Base-by-base conservation (phyloP, 805 yeast species). In the Wickerhamiella australiensis region DNA sequence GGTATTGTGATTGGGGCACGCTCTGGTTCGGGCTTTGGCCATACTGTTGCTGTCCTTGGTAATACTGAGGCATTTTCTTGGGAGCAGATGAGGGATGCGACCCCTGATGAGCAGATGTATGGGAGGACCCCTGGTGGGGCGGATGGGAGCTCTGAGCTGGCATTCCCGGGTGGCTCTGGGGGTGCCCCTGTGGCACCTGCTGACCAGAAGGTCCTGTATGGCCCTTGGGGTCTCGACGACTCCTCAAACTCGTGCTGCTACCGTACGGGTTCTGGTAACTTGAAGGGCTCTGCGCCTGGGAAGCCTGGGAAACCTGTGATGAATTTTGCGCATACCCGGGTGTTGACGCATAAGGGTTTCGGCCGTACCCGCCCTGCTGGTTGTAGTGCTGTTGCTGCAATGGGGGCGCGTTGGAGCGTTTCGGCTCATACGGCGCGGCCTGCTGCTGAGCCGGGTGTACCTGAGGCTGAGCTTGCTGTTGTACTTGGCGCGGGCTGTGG, bases 341-440 rank as follows among this genome's bases (percentile, higher is more conserved):
- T 22, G 46, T 6, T 11, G 46, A 25, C 5, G 38, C 40, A 29
- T 44, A 31, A 8, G 31, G 48, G 22, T 29, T 33, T 11, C 45
- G 35, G 27, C 38, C 20, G 26, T 38, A 40, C 25, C 40, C 27
- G 27, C 27, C 48, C n/a, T n/a, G n/a, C n/a, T 51, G 51, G 21
- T 20, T 17, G 18, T 29, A 13, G 37, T 35, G 31, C 20, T 40
- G 42, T 36, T 18, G 31, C 23, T 21, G 40, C n/a, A 22, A 21
- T 22, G 50, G 25, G 25, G 44, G 40, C n/a, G 27, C 31, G 43
- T 20, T 18, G 21, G 42, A 21, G 21, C 42, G 25, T 21, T 22
- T 38, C 41, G 3, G 25, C 5, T 31, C 20, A 6, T 44, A 13
- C 21, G 23, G 40, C 18, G 29, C 40, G 22, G 11, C 18, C 26